A percentile compares a stretch with the other conserved stretches of the same genome.
phyloP scores from a whole-genome alignment of 768 basidiomycete genomes.

The Trametopsis cervina region DNA sequence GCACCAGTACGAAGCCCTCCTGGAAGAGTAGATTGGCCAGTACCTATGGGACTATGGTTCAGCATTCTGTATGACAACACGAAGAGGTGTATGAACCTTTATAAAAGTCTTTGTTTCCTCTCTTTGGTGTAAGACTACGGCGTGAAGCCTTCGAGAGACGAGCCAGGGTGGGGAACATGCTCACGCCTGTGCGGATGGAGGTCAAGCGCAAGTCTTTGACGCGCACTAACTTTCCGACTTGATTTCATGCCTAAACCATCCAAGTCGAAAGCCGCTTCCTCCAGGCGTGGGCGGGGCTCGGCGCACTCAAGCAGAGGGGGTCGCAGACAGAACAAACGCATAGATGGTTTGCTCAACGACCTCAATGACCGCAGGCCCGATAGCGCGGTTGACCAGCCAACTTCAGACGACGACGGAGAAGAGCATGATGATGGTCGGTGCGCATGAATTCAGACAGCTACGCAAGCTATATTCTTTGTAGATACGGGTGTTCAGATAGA shows the following conservation, averaged over 20 bases:
- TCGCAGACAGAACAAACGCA: conserved; percentile 27
- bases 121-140: conserved; percentile 74
- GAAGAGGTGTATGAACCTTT: conserved; percentile 57
- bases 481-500: conserved; percentile 21
- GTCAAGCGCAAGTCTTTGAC: background rate
- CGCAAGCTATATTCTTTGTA: background rate
- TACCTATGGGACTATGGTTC: no score
- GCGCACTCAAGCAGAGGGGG: conserved; percentile 28
- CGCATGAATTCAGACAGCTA: background rate
- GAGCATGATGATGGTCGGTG: conserved; percentile 6
- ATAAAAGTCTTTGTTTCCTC: conserved; percentile 94
- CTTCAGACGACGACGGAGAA: conserved; percentile 26
- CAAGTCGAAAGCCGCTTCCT: conserved; percentile 4
- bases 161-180: conserved; percentile 62
- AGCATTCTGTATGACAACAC: background rate
- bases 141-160: conserved; percentile 77
- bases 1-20: conserved; percentile 85
- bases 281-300: conserved; percentile 10
- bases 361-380: conserved; percentile 43
- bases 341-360: conserved; percentile 21
- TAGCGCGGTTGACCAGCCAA: conserved; percentile 38
- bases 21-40: conserved; percentile 74
- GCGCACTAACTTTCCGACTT: background rate
- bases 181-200: background rate
- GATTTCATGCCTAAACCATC: conserved; percentile 8